Base-by-base conservation (phyloP, 1,284 basidiomycete species). In the Pholiota adiposa region DNA sequence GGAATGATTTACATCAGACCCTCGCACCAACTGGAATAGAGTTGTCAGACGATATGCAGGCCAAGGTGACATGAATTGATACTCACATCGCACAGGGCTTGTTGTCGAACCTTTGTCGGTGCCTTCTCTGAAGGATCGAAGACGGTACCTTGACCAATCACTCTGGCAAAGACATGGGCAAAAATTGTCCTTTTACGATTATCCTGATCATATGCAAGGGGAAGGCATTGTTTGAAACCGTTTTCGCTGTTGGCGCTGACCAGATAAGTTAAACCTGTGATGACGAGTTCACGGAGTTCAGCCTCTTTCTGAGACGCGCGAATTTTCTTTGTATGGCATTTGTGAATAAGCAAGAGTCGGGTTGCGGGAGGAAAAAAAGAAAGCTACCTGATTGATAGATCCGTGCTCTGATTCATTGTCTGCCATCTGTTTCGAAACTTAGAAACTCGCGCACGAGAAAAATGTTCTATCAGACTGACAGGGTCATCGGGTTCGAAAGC, bases 211-310 rank as follows among this genome's bases (percentile, higher is more conserved):
- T 94, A 96, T 2, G 91, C 93, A 57, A 93, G 77, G 1, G 87
- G 78, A 27, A 97, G 83, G 69, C 92, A 95, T 72, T 95, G 93
- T 73, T 96, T 95, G 67, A 97, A 86, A 12, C 94, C 94, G 64
- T 87, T 90, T 68, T 97, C 93, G 31, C 93, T 90, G 70, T 97
- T 97, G 18, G 93, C 86, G 25, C 85, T 87, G 58, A 97, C 86
- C 5, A 97, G 79, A 63, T 95, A 87, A 0, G 94, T 86, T 2
- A 97, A 82, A 0, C 92, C 93, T 6, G 85, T 83, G 59, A 95
- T 88, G 50, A 92, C 84, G 29, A 91, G 73, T 60, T 93, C 90
- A 16, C 88, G 82, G 31, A 92, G 73, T 58, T 88, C 84, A 1
- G 83, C 79, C 64, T 87, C 84, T 72, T 83, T 78, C 56, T 83